Base-by-base conservation (phyloP, 805 yeast genomes). In the Lachancea cidri region DNA sequence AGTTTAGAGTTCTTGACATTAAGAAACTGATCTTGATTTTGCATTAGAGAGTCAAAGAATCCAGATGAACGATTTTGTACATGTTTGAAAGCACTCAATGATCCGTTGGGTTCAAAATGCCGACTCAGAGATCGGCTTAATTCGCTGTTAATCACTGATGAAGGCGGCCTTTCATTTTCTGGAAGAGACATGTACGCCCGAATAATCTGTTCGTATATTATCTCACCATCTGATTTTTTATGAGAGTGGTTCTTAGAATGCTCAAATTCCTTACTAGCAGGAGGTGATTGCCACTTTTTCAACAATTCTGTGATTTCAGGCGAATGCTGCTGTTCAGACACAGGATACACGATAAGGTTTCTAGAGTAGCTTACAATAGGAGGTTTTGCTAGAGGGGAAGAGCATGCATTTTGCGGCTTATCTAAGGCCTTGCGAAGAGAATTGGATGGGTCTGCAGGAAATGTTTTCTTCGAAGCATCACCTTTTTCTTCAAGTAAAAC, bases 121-220 rank as follows among this genome's bases (percentile, higher is more conserved):
- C 31, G 29, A 9, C 34, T 32, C 9, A 39, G 9, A 13, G 41
- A 39, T 4, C 29, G 29, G 7, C 39, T 35, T 7, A 38, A 14
- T 8, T 25, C 22, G 18, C 30, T 25, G 24, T 36, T 35, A 5
- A 35, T 7, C 22, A 30, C 9, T 16, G 38, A 29, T 6, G 39
- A 9, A 11, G 22, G 16, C 13, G 24, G 29, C 16, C 13, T 30
- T 14, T 35, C 15, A 5, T 35, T n/a, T 29, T 35, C 33, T 2
- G 35, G 40, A 3, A 35, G 27, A 16, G 17, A 9, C 9, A 45
- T 22, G 38, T 58, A 60, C 9, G 55, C 57, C 3, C 51, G 47
- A 15, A 60, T 27, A 8, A 60, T 58, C 36, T 60, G 62, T 36
- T 60, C 58, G 35, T 54, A 49, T 8, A 58, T 36, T 9, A 44